Evolutionary conservation across 768 basidiomycete species (phyloP), one percentile per base, ranked within the genome.

Genomic region (Amanita pseudoporphyria): DNA sequence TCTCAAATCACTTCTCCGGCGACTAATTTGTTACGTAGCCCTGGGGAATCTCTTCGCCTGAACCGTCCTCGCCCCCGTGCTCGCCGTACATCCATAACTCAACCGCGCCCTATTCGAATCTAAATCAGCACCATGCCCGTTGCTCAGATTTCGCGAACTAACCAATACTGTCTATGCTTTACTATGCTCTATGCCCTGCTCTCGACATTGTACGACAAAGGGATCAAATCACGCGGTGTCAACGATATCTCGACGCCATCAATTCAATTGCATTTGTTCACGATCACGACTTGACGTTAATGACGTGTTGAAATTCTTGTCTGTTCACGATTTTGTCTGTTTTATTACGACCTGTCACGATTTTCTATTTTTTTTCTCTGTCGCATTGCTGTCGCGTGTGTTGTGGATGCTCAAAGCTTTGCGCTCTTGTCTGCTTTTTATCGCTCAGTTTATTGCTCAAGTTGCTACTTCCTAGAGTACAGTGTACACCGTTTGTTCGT

Each of bases 31-130:
- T 47, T 33, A 32, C 26, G 49, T 30, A 79, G 75, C 38, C 71
- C 74, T 51, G 71, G 71, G 37, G 72, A 76, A 36, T 68, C 66
- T 26, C 62, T 78, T 40, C 62, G 75, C 45, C 58, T 79, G 47
- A 76, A 62, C 59, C 70, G 74, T 14, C 77, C 76, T 10, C 68
- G 75, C 44, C 76, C 76, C 19, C 70, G 72, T 35, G 72, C 73
- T 36, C 70, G 76, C 37, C 62, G 71, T 22, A 73, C 74, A 1
- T 70, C 72, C 47, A 69, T 69, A 42, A 63, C 69, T 36, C 66
- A 63, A 19, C 57, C 60, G 38, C 66, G 67, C 14, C 58, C 69
- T 13, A 68, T 70, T 47, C 67, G 68, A 21, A 54, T 71, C 45
- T 71, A 52, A 40, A 9, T 28, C 37, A 9, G 22, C 26, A 4